Evolutionary conservation across 495 filamentous ascomycete species (phyloP).

Genomic region (Umbilicaria muhlenbergii): DNA sequence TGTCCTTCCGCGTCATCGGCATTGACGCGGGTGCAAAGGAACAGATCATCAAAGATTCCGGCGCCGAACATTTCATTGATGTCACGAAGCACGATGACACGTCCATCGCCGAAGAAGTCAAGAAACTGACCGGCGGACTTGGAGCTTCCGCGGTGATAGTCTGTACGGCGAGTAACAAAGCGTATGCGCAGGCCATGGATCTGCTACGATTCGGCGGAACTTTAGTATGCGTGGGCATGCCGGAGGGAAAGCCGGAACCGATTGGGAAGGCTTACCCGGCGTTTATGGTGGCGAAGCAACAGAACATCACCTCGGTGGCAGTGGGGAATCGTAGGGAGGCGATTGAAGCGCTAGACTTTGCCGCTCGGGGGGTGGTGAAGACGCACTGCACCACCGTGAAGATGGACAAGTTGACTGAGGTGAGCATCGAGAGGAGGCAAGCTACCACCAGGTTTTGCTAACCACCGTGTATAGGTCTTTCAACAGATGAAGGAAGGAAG

Average conservation of each 20-base stretch:
- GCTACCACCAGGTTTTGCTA: neutral
- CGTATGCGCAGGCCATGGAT: constrained; percentile 42
- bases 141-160: constrained; percentile 51
- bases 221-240: constrained; percentile 51
- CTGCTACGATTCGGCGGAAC: constrained; percentile 50
- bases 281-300: constrained; percentile 33
- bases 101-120: constrained; percentile 32
- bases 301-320: constrained; percentile 42
- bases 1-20: constrained; percentile 52
- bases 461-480: constrained; percentile 21
- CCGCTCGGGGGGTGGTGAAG: constrained; percentile 44
- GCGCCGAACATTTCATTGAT: constrained; percentile 56
- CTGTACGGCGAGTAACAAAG: constrained; percentile 46
- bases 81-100: constrained; percentile 38
- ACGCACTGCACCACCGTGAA: constrained; percentile 39
- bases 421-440: constrained; percentile 9
- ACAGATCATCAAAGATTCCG: constrained; percentile 38
- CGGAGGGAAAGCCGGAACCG: constrained; percentile 40
- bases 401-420: constrained; percentile 43
- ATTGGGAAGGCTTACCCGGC: constrained; percentile 40
- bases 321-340: constrained; percentile 53
- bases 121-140: constrained; percentile 44
- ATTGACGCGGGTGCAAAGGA: constrained; percentile 52
- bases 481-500: constrained; percentile 41
- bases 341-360: constrained; percentile 50